phyloP scores from a whole-genome alignment of 2,329 filamentous ascomycete species.

The Fusarium haematococcum region DNA sequence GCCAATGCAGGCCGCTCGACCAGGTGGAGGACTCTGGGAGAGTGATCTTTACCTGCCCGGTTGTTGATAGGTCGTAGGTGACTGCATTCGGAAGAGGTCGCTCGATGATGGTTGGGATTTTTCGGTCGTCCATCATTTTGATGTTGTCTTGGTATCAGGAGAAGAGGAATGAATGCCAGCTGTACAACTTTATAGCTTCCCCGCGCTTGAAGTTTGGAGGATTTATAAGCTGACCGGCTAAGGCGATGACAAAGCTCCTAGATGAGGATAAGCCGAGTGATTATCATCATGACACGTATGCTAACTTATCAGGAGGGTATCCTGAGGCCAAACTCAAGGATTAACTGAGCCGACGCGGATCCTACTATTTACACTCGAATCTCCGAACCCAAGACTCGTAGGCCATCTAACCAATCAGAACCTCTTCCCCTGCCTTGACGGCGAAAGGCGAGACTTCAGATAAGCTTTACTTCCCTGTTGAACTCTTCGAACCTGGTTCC shows the following conservation, averaged over 20 bases:
- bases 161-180: not conserved
- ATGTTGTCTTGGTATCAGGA: not conserved
- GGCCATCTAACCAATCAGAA: not conserved
- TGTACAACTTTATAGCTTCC: not conserved
- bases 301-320: not conserved
- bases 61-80: conserved; percentile 51
- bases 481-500: not conserved
- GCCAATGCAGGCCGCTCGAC: conserved; percentile 63
- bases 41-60: conserved; percentile 55
- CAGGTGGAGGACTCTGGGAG: conserved; percentile 58
- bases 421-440: not conserved
- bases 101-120: not conserved
- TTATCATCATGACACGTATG: not conserved
- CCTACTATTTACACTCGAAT: not conserved
- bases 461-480: not conserved
- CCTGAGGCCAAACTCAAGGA: not conserved
- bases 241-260: not conserved
- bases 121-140: not conserved
- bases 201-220: not conserved
- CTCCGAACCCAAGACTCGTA: not conserved
- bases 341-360: not conserved
- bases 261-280: not conserved
- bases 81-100: conserved; percentile 36
- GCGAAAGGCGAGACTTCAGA: not conserved
- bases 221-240: not conserved